phyloP scores from a whole-genome alignment of 2,329 filamentous ascomycete genomes.

The Colletotrichum gloeosporioides region DNA sequence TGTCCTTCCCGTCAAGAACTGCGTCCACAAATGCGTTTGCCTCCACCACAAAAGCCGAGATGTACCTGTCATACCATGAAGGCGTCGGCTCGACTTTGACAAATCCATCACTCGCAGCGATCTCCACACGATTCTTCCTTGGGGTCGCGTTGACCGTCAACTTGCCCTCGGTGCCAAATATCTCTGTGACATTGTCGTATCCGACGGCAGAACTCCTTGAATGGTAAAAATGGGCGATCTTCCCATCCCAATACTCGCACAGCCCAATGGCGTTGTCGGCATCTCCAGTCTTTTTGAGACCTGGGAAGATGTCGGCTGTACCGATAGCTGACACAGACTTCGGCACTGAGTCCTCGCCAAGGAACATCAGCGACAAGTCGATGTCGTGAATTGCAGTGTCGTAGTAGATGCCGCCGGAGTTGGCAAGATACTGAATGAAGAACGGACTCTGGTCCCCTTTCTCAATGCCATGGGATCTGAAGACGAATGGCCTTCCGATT shows the following conservation, averaged over 20 bases:
- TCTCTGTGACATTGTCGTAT: constrained; percentile 46
- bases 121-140: constrained; percentile 27
- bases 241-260: constrained; percentile 48
- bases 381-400: constrained; percentile 76
- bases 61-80: constrained; percentile 30
- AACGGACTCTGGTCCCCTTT: constrained; percentile 68
- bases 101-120: constrained; percentile 25
- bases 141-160: constrained; percentile 37
- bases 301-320: not conserved
- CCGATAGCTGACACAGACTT: not conserved
- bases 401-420: constrained; percentile 71
- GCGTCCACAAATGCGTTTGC: constrained; percentile 27
- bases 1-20: constrained; percentile 15
- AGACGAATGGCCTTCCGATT: constrained; percentile 64
- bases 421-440: constrained; percentile 70
- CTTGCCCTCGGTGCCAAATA: constrained; percentile 44
- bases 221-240: constrained; percentile 48
- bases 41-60: constrained; percentile 30
- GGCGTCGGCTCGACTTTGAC: constrained; percentile 26
- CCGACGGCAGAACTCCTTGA: constrained; percentile 46
- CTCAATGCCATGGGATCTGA: constrained; percentile 71
- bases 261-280: constrained; percentile 48
- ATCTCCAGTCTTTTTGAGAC: constrained; percentile 27
- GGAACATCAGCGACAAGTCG: not conserved
- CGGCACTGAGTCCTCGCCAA: not conserved